These are phyloP conservation scores for Pythium dissotocum DNA, from an alignment of 352 stramenopile genomes.

Conservation along the genomic window DNA sequence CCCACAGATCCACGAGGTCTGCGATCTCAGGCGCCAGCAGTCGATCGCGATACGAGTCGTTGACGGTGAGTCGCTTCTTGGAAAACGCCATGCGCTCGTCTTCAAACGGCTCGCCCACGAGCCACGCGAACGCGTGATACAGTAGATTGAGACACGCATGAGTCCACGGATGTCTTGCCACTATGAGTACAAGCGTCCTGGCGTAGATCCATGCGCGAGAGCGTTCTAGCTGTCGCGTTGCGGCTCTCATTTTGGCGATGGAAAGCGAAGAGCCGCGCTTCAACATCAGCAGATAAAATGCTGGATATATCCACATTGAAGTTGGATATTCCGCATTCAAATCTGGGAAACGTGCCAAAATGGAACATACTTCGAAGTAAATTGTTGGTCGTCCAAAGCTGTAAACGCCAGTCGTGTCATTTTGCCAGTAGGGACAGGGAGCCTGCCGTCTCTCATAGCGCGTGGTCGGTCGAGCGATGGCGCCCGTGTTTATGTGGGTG, in stretches of 20 bases:
- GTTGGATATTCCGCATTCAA: neutral
- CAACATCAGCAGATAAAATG: neutral
- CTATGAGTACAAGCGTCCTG: slow-evolving; percentile 1
- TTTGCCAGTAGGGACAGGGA: neutral
- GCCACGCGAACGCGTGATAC: slow-evolving; percentile 31
- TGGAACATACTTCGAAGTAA: no score
- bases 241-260: neutral
- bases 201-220: neutral
- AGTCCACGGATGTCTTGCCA: slow-evolving; percentile 26
- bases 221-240: neutral
- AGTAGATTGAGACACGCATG: slow-evolving; percentile 27
- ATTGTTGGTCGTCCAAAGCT: no score
- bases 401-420: neutral
- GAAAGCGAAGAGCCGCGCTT: slow-evolving; percentile 2
- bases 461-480: neutral
- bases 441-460: neutral
- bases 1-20: slow-evolving; percentile 55
- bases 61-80: slow-evolving; percentile 45
- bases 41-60: slow-evolving; percentile 66
- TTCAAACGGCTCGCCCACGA: slow-evolving; percentile 46
- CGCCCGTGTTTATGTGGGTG: neutral
- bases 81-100: slow-evolving; percentile 51
- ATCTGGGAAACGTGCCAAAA: neutral
- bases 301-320: neutral
- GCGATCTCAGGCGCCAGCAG: slow-evolving; percentile 59